Percentiles rank a stretch among this genome's conserved stretches.
These are phyloP conservation scores for Chalciporus chontae DNA, from an alignment of 768 basidiomycete species.

Conservation along the genomic window DNA sequence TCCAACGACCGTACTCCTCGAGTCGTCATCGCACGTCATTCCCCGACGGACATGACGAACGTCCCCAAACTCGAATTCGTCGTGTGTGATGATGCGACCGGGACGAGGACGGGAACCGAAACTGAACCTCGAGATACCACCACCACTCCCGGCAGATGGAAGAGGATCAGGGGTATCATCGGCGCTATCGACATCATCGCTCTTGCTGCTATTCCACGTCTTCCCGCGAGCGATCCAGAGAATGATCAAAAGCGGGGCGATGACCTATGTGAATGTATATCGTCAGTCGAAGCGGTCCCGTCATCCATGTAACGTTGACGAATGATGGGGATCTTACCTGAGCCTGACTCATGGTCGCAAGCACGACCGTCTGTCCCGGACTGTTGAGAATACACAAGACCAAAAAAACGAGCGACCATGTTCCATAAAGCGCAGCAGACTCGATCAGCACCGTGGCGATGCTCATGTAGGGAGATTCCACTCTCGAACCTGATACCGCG, in stretches of 20 bases:
- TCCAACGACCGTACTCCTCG: constrained; percentile 11
- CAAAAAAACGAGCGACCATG: constrained; percentile 23
- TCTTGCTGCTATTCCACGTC: constrained; percentile 11
- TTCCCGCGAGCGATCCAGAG: constrained; percentile 22
- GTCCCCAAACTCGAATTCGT: neutral
- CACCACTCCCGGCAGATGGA: neutral
- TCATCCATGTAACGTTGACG: neutral
- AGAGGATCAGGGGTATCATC: neutral
- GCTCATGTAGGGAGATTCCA: constrained; percentile 20
- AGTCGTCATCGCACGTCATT: constrained; percentile 3
- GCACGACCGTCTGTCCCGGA: constrained; percentile 16
- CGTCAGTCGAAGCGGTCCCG: neutral
- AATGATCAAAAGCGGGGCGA: constrained; percentile 25
- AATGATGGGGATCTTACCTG: constrained; percentile 13
- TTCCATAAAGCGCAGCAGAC: constrained; percentile 23
- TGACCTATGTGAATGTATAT: constrained; percentile 11
- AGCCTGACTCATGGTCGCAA: constrained; percentile 23
- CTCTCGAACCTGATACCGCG: constrained; percentile 8
- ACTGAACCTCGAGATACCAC: neutral
- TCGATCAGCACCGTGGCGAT: constrained; percentile 23
- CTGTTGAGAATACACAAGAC: constrained; percentile 13
- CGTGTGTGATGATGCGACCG: neutral
- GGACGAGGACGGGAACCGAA: constrained; percentile 8
- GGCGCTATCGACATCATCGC: neutral
- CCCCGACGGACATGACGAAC: neutral